phyloP scores from a whole-genome alignment of 1,284 basidiomycete species.

The Apiotrichum sp. region DNA sequence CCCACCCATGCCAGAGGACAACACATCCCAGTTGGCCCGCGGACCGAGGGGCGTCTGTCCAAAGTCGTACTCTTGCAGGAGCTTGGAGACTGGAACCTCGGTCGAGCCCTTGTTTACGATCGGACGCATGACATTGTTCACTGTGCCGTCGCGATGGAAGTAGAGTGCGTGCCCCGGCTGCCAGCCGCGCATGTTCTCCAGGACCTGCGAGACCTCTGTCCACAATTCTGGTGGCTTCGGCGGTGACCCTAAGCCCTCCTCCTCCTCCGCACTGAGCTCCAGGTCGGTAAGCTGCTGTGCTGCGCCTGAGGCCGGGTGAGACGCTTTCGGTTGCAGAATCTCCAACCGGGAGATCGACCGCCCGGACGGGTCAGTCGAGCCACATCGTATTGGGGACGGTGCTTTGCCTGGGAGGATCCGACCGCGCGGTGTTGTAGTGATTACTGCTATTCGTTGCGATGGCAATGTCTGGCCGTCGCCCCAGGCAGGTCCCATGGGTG shows the following conservation, averaged over 20 bases:
- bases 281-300: too few species aligned
- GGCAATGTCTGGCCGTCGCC: too few species aligned
- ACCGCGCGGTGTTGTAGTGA: background rate
- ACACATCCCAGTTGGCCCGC: background rate
- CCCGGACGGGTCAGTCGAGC: too few species aligned
- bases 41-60: background rate
- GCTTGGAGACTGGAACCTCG: background rate
- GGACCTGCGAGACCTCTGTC: background rate
- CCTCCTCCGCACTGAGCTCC: background rate
- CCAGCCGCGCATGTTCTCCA: background rate
- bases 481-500: background rate
- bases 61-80: background rate
- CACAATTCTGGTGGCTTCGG: background rate
- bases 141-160: background rate
- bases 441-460: background rate
- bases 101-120: background rate
- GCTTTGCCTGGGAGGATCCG: too few species aligned
- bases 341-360: too few species aligned
- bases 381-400: background rate
- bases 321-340: too few species aligned
- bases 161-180: background rate
- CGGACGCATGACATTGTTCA: background rate
- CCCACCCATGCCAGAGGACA: background rate
- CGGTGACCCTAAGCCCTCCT: background rate
- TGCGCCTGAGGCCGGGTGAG: too few species aligned